Conservation (phyloP, 2,329 filamentous ascomycete genomes). For the Capronia epimyces region DNA sequence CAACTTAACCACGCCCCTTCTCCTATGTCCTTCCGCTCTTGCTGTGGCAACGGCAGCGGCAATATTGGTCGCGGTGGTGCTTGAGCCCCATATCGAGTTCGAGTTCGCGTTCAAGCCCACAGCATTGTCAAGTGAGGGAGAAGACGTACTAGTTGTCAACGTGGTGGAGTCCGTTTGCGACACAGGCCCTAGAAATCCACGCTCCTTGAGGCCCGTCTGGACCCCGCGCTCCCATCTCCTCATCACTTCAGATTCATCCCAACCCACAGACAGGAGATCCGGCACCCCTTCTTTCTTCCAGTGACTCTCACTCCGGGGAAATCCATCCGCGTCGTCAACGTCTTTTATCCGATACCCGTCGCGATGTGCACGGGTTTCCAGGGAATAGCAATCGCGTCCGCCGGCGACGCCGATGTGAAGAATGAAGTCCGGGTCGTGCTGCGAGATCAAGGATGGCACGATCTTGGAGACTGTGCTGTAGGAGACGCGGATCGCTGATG, state of each 20-base stretch:
- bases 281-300: conserved; percentile 48
- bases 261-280: conserved; percentile 50
- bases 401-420: conserved; percentile 76
- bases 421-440: conserved; percentile 56
- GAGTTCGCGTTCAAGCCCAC: background rate
- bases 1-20: conserved; percentile 44
- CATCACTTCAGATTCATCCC: conserved; percentile 56
- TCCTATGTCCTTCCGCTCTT: conserved; percentile 12
- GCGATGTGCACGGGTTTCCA: conserved; percentile 66
- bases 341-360: conserved; percentile 67
- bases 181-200: conserved; percentile 11
- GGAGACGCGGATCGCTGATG: conserved; percentile 62
- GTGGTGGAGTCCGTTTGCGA: background rate
- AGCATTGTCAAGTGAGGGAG: background rate
- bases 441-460: conserved; percentile 58
- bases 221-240: conserved; percentile 49
- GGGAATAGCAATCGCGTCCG: conserved; percentile 59
- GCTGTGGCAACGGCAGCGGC: conserved; percentile 1
- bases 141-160: background rate
- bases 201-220: conserved; percentile 6
- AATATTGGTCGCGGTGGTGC: conserved; percentile 1
- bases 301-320: conserved; percentile 45
- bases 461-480: conserved; percentile 62
- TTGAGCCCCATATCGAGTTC: conserved; percentile 14
- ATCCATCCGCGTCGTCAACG: conserved; percentile 53